Base-by-base conservation (phyloP, 345 rosid genomes). In the Rubroshorea leprosula region DNA sequence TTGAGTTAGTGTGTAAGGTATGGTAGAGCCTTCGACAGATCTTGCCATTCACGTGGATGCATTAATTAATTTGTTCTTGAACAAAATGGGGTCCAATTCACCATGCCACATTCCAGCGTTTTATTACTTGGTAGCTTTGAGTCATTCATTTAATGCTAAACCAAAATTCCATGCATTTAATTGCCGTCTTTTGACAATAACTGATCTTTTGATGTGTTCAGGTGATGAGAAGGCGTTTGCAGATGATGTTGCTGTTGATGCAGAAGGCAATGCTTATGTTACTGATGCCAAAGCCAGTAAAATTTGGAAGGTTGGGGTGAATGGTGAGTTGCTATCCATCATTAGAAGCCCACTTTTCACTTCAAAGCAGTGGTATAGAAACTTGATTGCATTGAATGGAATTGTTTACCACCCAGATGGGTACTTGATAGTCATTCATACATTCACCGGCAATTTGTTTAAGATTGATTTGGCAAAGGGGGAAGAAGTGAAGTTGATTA, bases 321-420 rank as follows among this genome's bases (percentile, higher is more conserved):
- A 81, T 7, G 98, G 98, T 0, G 61, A 86, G 68, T 53, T 84
- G 26, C 41, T 86, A 5, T 81, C 82, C 6, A 72, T 68, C 51
- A 78, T 86, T 51, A 68, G 54, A 58, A 73, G 69, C 67, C 81
- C 89, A 17, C 84, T 84, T 65, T 92, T 92, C 67, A 65, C 68
- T 14, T 50, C 83, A 17, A 81, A 74, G 67, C 69, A 83, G 46
- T 92, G 98, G 95, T 84, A 78, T 79, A 77, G 72, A 55, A 77
- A 65, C 78, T 29, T 92, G 19, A 43, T 88, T 0, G 83, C 74
- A 29, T 77, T 92, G 21, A 92, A 92, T 27, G 98, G 98, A 23
- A 84, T 92, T 6, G 84, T 83, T 26, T 84, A 78, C 79, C 96
- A 92, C 57, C 95, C 96, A 0, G 82, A 86, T 11, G 96, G 93